Conservation (phyloP, 306 rosid genomes). For the Begonia loranthoides region DNA sequence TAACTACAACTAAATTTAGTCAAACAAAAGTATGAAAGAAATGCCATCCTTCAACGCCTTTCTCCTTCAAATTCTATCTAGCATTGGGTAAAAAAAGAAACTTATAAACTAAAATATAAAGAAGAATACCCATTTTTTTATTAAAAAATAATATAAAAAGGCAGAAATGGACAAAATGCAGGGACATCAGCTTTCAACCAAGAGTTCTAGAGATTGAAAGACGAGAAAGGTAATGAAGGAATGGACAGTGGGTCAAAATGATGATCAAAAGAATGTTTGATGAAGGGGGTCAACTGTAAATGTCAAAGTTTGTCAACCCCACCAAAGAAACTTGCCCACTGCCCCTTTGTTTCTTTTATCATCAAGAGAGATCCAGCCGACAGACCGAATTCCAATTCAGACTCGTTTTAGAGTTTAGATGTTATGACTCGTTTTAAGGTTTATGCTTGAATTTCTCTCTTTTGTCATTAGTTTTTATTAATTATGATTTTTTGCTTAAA, state of each 20-base stretch:
- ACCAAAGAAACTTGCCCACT: slow-evolving; percentile 48
- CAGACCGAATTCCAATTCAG: too few species aligned
- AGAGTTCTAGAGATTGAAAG: slow-evolving; percentile 38
- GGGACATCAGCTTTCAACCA: slow-evolving; percentile 29
- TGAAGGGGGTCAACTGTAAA: slow-evolving; percentile 66
- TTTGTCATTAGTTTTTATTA: too few species aligned
- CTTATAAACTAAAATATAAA: neutral
- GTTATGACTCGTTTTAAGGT: too few species aligned
- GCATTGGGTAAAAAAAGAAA: too few species aligned
- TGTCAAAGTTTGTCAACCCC: slow-evolving; percentile 50
- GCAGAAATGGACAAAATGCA: slow-evolving; percentile 35
- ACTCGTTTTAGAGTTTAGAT: too few species aligned
- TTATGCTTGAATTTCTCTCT: too few species aligned
- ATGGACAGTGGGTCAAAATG: slow-evolving; percentile 24
- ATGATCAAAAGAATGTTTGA: slow-evolving; percentile 62
- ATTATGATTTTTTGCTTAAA: too few species aligned
- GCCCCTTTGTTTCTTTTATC: slow-evolving; percentile 18
- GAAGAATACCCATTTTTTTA: neutral
- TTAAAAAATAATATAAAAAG: neutral
- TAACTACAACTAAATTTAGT: too few species aligned
- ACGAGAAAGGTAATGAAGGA: slow-evolving; percentile 13
- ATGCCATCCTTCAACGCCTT: too few species aligned
- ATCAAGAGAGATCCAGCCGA: too few species aligned
- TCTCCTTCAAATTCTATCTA: too few species aligned
- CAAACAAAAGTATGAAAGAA: too few species aligned